Base-by-base conservation (phyloP, 306 rosid species). In the Cicer bijugum region DNA sequence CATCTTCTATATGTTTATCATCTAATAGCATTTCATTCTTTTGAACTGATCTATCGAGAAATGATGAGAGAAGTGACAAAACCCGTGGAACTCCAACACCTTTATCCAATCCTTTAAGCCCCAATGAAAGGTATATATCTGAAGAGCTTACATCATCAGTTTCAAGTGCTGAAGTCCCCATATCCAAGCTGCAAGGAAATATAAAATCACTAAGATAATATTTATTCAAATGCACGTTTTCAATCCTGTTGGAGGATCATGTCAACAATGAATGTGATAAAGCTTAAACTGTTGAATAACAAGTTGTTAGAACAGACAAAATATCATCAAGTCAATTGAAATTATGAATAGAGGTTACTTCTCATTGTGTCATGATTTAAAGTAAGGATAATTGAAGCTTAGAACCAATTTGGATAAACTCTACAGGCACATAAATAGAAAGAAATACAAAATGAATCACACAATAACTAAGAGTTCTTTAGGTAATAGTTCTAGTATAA, bases 1-100 rank as follows among this genome's bases (percentile, higher is more conserved):
- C 84, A 47, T 88, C 91, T 79, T 88, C 61, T 19, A 76, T 59
- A 52, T 84, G 80, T 40, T 87, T 63, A 44, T 84, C 77, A 62
- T 86, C 97, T 82, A 82, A 50, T 15, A 87, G 81, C 40, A 74
- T 69, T 80, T 95, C 96, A 64, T 85, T 91, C 77, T 82, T 86
- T 75, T 85, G 85, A 77, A 91, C 88, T 4, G 86, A 87, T 86
- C 87, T 86, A 79, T 95, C 97, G 5, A 95, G 83, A 48, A 90
- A 74, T 8, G 96, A 91, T 19, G 99, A 88, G 67, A 91, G 85
- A 70, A 92, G 95, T 7, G 93, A 85, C 42, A 95, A 77, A 82
- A 90, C 97, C 59, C 90, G 80, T 1, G 99, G 99, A 80, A 71
- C 72, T 88, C 88, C 88, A 42, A 72, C 81, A 35, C 85, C 84